Conservation (phyloP, 2,329 filamentous ascomycete species). For the Exophiala lecanii-corni region DNA sequence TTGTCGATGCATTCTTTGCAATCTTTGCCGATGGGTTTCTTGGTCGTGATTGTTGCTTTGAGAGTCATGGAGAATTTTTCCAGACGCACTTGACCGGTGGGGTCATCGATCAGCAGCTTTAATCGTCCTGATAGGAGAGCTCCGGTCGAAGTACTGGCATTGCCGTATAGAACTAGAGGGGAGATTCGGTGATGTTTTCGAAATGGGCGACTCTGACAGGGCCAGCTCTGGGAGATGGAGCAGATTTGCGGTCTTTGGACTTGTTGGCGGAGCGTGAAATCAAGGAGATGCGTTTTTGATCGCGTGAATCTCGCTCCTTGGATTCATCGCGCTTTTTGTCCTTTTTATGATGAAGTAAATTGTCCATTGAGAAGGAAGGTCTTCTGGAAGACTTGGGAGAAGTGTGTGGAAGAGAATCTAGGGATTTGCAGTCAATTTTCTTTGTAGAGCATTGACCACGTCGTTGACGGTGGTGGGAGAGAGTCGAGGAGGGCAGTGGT, state of each 20-base stretch:
- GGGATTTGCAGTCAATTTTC: constrained; percentile 21
- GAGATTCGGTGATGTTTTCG: constrained; percentile 70
- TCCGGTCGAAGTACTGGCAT: constrained; percentile 69
- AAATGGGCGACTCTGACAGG: constrained; percentile 47
- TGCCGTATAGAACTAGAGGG: constrained; percentile 81
- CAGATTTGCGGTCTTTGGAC: constrained; percentile 21
- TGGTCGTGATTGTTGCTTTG: constrained; percentile 66
- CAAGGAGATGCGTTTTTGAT: constrained; percentile 39
- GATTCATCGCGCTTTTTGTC: constrained; percentile 29
- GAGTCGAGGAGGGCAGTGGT: constrained; percentile 16
- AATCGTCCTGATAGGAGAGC: constrained; percentile 82
- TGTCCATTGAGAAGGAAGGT: constrained; percentile 41
- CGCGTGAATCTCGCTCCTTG: constrained; percentile 33
- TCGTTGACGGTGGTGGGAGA: constrained; percentile 23
- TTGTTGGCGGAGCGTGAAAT: constrained; percentile 19
- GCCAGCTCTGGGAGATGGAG: constrained; percentile 20
- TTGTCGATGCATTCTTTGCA: constrained; percentile 72
- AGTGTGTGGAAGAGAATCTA: constrained; percentile 9
- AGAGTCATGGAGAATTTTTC: constrained; percentile 70
- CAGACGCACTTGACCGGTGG: constrained; percentile 56
- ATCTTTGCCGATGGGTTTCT: constrained; percentile 73
- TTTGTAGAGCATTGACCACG: constrained; percentile 22
- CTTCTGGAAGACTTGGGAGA: constrained; percentile 27
- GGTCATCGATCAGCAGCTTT: constrained; percentile 65
- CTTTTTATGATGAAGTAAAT: constrained; percentile 35